Base-by-base conservation (phyloP, 441 rosid species). In the Pelargonium citronellum region DNA sequence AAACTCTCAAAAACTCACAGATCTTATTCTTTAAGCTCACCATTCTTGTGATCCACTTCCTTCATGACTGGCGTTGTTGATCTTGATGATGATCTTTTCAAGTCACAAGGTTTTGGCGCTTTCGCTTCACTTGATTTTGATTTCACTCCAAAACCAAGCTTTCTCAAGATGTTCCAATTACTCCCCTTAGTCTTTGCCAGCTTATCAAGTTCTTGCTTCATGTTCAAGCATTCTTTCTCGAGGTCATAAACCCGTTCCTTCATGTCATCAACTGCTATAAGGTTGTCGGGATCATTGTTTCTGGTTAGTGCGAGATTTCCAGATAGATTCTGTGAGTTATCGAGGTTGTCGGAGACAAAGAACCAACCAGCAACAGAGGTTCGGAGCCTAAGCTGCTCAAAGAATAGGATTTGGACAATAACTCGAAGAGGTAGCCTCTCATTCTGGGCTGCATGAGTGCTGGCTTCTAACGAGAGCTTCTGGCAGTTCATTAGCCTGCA, bases 401-500 rank as follows among this genome's bases (percentile, higher is more conserved):
- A 89, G 91, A 91, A 93, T 57, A 91, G 75, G 69, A 91, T 89
- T 82, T 93, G 97, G 71, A 93, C 95, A 3, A 91, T 83, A 49
- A 91, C 89, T 68, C 97, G 77, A 8, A 94, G 83, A 0, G 98
- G 98, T 47, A 94, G 86, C 82, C 96, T 88, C 80, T 91, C 98
- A 60, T 93, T 93, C 79, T 91, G 95, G 3, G 98, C 87, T 43
- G 98, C 98, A 69, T 94, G 98, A 12, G 96, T 87, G 83, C 91
- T 85, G 64, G 92, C 98, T 77, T 94, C 98, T 24, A 94, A 41
- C 20, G 98, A 91, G 12, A 94, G 92, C 76, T 89, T 94, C 84
- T 94, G 92, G 78, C 93, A 90, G 78, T 90, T 89, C 89, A 94
- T 84, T 10, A 94, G 87, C 76, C 86, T 72, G 77, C 97, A 91